Evolutionary conservation across 2,329 filamentous ascomycete species (phyloP), one percentile per base, ranked within the genome.

Genomic region (Phialemoniopsis sp.): DNA sequence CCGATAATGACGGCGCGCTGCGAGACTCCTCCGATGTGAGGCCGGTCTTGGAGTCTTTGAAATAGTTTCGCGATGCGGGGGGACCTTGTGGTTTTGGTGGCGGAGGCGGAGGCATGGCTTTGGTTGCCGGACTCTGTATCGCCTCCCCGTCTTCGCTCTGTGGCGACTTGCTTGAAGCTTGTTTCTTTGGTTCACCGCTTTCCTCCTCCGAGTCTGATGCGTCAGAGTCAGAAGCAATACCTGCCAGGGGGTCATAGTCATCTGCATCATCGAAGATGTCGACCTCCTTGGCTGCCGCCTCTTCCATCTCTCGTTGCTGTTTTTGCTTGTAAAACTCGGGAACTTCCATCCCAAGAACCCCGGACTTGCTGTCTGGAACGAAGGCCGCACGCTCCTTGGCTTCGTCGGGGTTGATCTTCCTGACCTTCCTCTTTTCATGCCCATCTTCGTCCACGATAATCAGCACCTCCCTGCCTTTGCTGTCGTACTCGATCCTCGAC

Each of bases 241-340:
- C 81, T 3, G 79, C 81, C 32, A 86, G 58, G 2, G 82, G 82
- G 53, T 86, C 72, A 53, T 86, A 86, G 50, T 85, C 81, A 4
- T 75, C 81, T 1, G 68, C 79, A 38, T 76, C 79, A 30, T 78
- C 80, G 46, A 86, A 86, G 8, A 86, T 86, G 49, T 84, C 69
- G 17, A 78, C 57, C 38, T 85, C 71, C 41, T 77, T 68, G 29
- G 78, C 67, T 15, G 78, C 70, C 41, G 61, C 57, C 3, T 61
- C 59, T 32, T 70, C 67, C 14, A 68, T 59, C 7, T 62, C 59
- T 29, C 68, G 66, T 33, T 70, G 60, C 40, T 72, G 68, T 38
- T 63, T 64, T 44, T 72, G 72, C 37, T 57, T 61, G 51, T 76
- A 79, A 29, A 72, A 66, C 37, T 82, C 77, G 3, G 81, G 79